Conservation (phyloP, 2,329 filamentous ascomycete species). For the Penicillium palitans region DNA sequence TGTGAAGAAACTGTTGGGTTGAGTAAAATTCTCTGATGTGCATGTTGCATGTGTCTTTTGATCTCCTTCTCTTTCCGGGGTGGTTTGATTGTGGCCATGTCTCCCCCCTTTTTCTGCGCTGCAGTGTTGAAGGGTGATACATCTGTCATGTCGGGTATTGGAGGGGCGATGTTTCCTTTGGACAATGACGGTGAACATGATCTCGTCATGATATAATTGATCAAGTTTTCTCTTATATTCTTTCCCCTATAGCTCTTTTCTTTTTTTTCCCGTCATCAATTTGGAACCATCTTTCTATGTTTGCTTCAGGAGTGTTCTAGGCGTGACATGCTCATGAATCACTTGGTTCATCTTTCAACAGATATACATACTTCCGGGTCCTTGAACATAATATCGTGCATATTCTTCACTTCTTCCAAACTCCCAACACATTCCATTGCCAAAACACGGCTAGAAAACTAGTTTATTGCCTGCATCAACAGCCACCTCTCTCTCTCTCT, state of each 20-base stretch:
- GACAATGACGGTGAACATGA: conserved; percentile 8
- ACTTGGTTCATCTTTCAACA: background rate
- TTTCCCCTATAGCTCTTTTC: background rate
- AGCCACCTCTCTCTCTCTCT: background rate
- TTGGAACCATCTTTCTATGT: conserved; percentile 5
- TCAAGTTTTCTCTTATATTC: background rate
- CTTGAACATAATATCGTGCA: background rate
- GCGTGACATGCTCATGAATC: background rate
- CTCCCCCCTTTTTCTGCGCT: conserved; percentile 8
- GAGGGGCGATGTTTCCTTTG: conserved; percentile 13
- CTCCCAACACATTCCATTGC: background rate
- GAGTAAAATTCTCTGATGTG: background rate
- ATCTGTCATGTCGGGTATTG: conserved; percentile 18
- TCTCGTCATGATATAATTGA: conserved; percentile 19
- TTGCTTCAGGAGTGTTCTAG: background rate
- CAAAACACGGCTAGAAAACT: background rate
- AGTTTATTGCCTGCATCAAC: background rate
- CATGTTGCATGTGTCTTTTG: conserved; percentile 11
- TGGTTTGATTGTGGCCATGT: conserved; percentile 15
- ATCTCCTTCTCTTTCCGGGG: conserved; percentile 17
- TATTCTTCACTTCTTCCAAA: background rate
- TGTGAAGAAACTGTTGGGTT: background rate
- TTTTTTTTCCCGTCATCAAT: conserved; percentile 5
- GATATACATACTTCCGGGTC: background rate
- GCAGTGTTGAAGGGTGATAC: conserved; percentile 11